Percentiles rank a stretch among this genome's conserved stretches.
These are phyloP conservation scores for Sporothrix euskadiensis DNA, from an alignment of 2,329 filamentous ascomycete species.

Conservation along the genomic window DNA sequence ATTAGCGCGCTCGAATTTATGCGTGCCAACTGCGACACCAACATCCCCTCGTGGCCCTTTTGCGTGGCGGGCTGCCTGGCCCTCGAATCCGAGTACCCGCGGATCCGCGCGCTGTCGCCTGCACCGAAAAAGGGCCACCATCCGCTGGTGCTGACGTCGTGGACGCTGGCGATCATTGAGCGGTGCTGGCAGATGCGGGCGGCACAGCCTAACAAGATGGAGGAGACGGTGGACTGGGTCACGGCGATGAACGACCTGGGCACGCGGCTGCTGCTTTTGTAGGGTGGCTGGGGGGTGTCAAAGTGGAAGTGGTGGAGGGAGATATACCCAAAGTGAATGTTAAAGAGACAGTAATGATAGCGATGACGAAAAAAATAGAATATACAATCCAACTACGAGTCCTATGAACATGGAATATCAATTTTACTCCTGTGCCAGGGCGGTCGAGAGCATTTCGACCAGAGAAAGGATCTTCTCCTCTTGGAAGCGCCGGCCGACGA, in stretches of 20 bases:
- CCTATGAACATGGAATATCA: background rate
- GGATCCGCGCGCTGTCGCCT: constrained; percentile 24
- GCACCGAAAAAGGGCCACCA: constrained; percentile 19
- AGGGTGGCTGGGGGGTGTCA: background rate
- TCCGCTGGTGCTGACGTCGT: constrained; percentile 26
- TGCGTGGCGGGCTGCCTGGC: constrained; percentile 27
- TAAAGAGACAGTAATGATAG: background rate
- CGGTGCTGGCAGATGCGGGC: constrained; percentile 26
- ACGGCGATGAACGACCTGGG: constrained; percentile 26
- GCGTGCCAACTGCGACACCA: constrained; percentile 23
- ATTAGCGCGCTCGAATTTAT: constrained; percentile 23
- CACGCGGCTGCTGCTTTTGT: constrained; percentile 24
- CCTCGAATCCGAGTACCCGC: constrained; percentile 24
- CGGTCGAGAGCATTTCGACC: constrained; percentile 21
- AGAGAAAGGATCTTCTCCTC: constrained; percentile 25
- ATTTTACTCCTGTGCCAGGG: constrained; percentile 4
- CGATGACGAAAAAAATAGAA: background rate
- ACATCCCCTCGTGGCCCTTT: constrained; percentile 25
- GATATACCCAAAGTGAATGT: background rate
- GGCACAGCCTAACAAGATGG: background rate
- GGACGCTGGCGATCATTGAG: constrained; percentile 27
- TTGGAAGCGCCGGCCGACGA: constrained; percentile 27
- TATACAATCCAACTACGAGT: background rate
- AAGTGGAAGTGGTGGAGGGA: background rate
- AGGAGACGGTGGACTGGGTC: constrained; percentile 27